Conservation (phyloP, 345 rosid genomes). For the Syzygium aqueum region DNA sequence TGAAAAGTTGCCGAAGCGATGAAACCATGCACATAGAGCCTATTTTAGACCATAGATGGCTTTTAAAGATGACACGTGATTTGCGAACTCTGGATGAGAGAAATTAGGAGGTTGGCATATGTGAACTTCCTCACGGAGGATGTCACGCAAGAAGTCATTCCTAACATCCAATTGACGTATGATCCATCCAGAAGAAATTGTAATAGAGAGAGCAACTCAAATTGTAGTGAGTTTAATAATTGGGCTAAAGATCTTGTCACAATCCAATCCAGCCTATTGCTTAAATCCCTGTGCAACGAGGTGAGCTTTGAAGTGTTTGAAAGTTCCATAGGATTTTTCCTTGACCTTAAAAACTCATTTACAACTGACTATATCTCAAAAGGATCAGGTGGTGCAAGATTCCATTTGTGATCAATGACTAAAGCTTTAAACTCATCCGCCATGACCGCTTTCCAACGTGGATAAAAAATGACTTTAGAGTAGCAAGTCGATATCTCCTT, state of each 20-base stretch:
- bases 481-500: not conserved
- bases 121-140: not conserved
- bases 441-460: not conserved
- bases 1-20: not conserved
- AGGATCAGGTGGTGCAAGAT: not conserved
- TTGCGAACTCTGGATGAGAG: not conserved
- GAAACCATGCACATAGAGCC: not conserved
- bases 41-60: not conserved
- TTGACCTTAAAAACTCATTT: not conserved
- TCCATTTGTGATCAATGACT: not conserved
- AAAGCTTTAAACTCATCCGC: not conserved
- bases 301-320: not conserved
- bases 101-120: not conserved
- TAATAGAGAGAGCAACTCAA: not conserved
- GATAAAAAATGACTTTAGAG: not conserved
- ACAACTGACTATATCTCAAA: not conserved
- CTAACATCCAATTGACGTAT: not conserved
- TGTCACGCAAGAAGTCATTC: not conserved
- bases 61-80: not conserved
- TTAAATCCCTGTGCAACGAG: not conserved
- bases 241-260: not conserved
- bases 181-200: rapidly evolving
- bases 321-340: not conserved
- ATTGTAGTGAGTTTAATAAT: not conserved
- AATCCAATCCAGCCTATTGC: not conserved